Percentiles rank a stretch among this genome's conserved stretches.
phyloP scores from a whole-genome alignment of 345 rosid genomes.

The Sonneratia caseolaris region DNA sequence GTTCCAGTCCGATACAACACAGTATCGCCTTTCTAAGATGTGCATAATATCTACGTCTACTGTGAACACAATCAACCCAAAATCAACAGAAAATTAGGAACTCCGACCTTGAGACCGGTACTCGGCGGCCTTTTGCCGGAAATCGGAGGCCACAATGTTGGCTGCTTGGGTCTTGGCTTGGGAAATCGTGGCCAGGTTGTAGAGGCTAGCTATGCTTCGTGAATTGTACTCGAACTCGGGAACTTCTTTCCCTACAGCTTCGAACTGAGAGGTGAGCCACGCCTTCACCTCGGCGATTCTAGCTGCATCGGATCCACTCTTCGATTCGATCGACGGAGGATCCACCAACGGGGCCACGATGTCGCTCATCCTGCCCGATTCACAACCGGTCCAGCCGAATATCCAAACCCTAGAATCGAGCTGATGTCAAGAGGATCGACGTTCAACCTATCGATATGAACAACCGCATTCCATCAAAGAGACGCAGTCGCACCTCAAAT shows the following conservation, averaged over 20 bases:
- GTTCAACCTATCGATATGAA: not conserved
- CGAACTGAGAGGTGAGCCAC: slow-evolving; percentile 79
- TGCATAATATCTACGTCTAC: not conserved
- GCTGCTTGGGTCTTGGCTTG: slow-evolving; percentile 87
- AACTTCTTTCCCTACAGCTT: slow-evolving; percentile 68
- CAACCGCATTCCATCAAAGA: too few relatives aligned
- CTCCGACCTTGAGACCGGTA: slow-evolving; percentile 74
- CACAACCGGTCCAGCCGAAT: not conserved
- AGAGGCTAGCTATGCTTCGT: slow-evolving; percentile 63
- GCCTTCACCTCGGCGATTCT: slow-evolving; percentile 71
- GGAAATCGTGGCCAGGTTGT: slow-evolving; percentile 67
- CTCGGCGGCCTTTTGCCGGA: slow-evolving; percentile 79
- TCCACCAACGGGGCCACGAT: slow-evolving; percentile 21
- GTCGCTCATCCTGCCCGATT: slow-evolving; percentile 39
- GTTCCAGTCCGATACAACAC: not conserved
- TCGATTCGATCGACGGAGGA: slow-evolving; percentile 15
- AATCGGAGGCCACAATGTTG: slow-evolving; percentile 76
- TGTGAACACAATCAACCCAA: not conserved
- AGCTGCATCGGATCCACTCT: slow-evolving; percentile 39
- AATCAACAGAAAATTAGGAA: not conserved
- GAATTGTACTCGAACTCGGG: slow-evolving; percentile 80
- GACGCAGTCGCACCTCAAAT: too few relatives aligned
- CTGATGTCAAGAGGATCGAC: not conserved
- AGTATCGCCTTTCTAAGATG: not conserved
- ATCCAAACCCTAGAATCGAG: too few relatives aligned